phyloP scores from a whole-genome alignment of 2,329 filamentous ascomycete genomes.

The Sporothrix brasiliensis region DNA sequence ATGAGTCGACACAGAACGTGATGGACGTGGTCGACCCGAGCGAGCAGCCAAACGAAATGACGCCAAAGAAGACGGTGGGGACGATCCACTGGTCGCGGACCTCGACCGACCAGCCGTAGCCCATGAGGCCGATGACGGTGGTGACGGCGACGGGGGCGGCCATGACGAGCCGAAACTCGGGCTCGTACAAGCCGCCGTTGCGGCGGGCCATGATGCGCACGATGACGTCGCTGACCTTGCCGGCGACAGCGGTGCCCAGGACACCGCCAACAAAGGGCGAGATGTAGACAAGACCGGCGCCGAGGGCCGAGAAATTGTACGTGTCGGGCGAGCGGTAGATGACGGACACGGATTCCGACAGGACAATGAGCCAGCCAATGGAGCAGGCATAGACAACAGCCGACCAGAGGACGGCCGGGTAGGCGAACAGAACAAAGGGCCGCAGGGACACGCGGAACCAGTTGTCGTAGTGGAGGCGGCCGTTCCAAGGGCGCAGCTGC shows the following conservation, averaged over 20 bases:
- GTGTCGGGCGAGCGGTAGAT: conserved; percentile 70
- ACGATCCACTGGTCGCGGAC: conserved; percentile 78
- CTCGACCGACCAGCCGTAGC: conserved; percentile 90
- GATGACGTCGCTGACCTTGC: conserved; percentile 82
- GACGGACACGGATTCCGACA: conserved; percentile 82
- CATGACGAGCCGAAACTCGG: conserved; percentile 91
- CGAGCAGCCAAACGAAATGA: conserved; percentile 89
- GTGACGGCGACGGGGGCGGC: conserved; percentile 74
- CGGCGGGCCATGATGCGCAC: conserved; percentile 78
- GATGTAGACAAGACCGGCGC: conserved; percentile 83
- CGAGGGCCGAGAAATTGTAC: conserved; percentile 80
- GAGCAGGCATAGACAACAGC: conserved; percentile 82
- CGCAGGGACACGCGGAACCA: conserved; percentile 78
- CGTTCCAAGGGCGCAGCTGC: conserved; percentile 75
- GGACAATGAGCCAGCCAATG: conserved; percentile 91
- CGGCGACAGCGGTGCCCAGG: conserved; percentile 87
- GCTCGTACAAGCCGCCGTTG: conserved; percentile 94
- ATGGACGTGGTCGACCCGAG: conserved; percentile 89
- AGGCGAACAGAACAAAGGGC: conserved; percentile 83
- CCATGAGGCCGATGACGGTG: conserved; percentile 86
- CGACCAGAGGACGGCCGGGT: conserved; percentile 89
- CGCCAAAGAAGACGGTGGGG: conserved; percentile 88
- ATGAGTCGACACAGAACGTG: conserved; percentile 91
- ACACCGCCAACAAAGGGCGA: conserved; percentile 88
- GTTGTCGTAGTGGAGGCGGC: conserved; percentile 73